Base-by-base conservation (phyloP, 1,284 basidiomycete genomes). In the Ceratobasidium sp. region DNA sequence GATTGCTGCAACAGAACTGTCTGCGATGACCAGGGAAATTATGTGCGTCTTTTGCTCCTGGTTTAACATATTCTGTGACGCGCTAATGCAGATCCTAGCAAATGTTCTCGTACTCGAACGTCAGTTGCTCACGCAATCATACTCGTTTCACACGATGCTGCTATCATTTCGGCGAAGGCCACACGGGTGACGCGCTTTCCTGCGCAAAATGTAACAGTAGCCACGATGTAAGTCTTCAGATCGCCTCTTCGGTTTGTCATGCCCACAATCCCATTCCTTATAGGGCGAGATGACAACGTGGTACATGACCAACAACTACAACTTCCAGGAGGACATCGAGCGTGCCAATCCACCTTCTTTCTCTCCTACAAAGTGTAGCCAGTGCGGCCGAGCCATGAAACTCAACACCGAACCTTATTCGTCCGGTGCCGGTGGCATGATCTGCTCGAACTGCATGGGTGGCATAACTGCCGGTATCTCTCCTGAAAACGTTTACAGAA, bases 241-340 rank as follows among this genome's bases (percentile, higher is more conserved):
- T 33, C 33, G 7, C 10, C 10, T 15, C 42, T 4, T 40, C 18
- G 39, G 18, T n/a, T n/a, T 55, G 53, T 18, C 60, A 6, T 63
- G 28, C n/a, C 39, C 42, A 15, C 60, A 18, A 7, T 40, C 26
- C 18, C 60, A 28, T 40, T 42, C 10, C 39, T 13, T 63, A 20
- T 42, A 63, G 60, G 60, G 39, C 39, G 60, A 63, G 20, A 63
- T 20, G 7, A 18, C 12, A 39, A 20, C 60, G 42, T 63, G 60
- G 60, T 63, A 63, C 18, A 40, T 63, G 39, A 63, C 60, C 39
- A 63, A 42, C 26, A 40, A 63, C 39, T 63, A 40, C 60, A 63
- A 63, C 60, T 63, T 63, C n/a, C 60, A 40, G 10, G 60, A 63
- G n/a, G 60, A 63, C 60, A 63, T 63, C 18, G 60, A 63, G 7